Conservation (phyloP, 2,329 filamentous ascomycete genomes). For the Ophiobolus disseminans region DNA sequence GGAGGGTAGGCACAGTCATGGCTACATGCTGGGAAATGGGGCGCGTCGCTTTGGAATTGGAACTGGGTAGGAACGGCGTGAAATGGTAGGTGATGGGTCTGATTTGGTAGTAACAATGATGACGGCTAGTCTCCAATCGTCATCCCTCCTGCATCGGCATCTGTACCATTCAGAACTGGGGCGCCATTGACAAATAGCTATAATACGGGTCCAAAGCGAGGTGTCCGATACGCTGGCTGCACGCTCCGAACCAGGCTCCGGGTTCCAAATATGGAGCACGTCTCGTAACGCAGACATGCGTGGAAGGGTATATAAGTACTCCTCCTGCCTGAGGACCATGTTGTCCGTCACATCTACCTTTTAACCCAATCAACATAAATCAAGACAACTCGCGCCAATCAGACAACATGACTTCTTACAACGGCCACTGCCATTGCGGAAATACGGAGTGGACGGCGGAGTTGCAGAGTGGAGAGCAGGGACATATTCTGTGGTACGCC, state of each 20-base stretch:
- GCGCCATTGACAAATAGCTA: constrained; percentile 5
- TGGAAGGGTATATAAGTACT: constrained; percentile 6
- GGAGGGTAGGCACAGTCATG: neutral
- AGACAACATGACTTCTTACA: constrained; percentile 53
- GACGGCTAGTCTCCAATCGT: no score
- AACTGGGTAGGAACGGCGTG: no score
- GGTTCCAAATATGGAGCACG: no score
- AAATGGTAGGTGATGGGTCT: no score
- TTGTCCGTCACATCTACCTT: constrained; percentile 8
- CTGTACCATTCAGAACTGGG: no score
- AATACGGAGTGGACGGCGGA: constrained; percentile 60
- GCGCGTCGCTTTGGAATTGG: no score
- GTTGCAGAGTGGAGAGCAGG: constrained; percentile 54
- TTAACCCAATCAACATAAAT: neutral
- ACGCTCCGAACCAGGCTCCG: no score
- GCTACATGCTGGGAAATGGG: no score
- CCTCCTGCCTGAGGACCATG: constrained; percentile 14
- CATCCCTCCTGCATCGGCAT: no score
- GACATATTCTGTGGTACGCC: constrained; percentile 54
- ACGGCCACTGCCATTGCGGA: constrained; percentile 64
- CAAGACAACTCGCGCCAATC: constrained; percentile 3
- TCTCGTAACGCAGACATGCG: neutral
- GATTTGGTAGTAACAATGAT: no score
- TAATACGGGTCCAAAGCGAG: neutral
- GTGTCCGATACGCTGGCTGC: no score